Conservation (phyloP, 2,329 filamentous ascomycete species). For the Proliferodiscus dingleyae region DNA sequence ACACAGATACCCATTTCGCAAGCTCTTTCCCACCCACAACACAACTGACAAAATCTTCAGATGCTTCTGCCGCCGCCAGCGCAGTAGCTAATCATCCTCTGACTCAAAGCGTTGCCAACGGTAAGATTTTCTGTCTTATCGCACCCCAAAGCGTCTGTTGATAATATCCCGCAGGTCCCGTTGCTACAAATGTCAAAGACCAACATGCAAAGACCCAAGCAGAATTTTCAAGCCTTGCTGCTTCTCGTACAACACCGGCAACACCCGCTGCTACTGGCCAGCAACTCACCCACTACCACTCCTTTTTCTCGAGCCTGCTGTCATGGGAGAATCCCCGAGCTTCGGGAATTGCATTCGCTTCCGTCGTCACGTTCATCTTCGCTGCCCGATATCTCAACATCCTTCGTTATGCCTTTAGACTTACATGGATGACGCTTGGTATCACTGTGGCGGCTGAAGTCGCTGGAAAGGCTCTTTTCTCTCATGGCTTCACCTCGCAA, state of each 20-base stretch:
- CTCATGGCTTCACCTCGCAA: constrained; percentile 59
- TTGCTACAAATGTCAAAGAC: constrained; percentile 55
- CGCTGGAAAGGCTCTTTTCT: constrained; percentile 55
- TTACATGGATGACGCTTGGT: constrained; percentile 58
- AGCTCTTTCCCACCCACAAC: constrained; percentile 7
- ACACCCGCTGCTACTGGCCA: constrained; percentile 55
- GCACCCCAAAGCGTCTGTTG: constrained; percentile 4
- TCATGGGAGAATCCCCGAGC: constrained; percentile 66
- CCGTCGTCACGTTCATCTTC: constrained; percentile 56
- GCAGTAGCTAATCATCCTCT: constrained; percentile 30
- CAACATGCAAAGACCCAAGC: constrained; percentile 49
- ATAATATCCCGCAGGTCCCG: constrained; percentile 42
- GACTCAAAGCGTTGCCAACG: constrained; percentile 29
- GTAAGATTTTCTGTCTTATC: constrained; percentile 19
- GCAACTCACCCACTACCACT: constrained; percentile 65
- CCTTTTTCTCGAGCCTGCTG: constrained; percentile 63
- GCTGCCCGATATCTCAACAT: constrained; percentile 61
- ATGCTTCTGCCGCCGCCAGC: constrained; percentile 28
- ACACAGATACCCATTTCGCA: constrained; percentile 17
- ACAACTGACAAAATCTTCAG: constrained; percentile 23
- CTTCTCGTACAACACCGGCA: constrained; percentile 49
- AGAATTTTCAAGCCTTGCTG: constrained; percentile 55
- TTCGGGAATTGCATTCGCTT: constrained; percentile 59
- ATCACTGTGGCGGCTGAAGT: constrained; percentile 57
- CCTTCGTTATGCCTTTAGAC: constrained; percentile 59